phyloP scores from a whole-genome alignment of 352 stramenopile species.

The Phytophthora litchii region DNA sequence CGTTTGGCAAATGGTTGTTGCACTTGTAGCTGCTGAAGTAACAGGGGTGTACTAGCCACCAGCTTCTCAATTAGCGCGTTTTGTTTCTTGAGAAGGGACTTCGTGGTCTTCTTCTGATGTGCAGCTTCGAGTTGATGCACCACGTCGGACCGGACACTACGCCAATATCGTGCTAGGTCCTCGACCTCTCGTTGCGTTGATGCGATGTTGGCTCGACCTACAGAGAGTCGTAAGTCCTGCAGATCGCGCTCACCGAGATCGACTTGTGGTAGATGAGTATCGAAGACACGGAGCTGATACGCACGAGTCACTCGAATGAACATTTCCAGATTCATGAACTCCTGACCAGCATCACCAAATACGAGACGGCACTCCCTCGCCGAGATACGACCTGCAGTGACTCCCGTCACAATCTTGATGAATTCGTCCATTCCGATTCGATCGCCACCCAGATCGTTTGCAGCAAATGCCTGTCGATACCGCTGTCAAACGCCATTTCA shows the following conservation, averaged over 20 bases:
- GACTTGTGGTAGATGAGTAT: conserved; percentile 57
- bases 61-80: conserved; percentile 63
- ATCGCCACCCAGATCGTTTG: conserved; percentile 46
- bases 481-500: conserved; percentile 23
- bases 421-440: conserved; percentile 77
- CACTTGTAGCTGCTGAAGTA: conserved; percentile 20
- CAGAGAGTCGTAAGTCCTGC: conserved; percentile 48
- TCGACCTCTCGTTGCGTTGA: conserved; percentile 65
- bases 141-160: conserved; percentile 52
- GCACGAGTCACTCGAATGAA: conserved; percentile 58
- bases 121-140: conserved; percentile 55
- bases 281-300: conserved; percentile 68
- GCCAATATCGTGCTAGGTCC: conserved; percentile 70
- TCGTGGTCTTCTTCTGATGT: conserved; percentile 71
- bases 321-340: conserved; percentile 63
- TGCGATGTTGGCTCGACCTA: conserved; percentile 62
- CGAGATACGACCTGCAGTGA: conserved; percentile 53
- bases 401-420: conserved; percentile 68
- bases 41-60: conserved; percentile 27
- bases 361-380: conserved; percentile 66
- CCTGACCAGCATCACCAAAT: conserved; percentile 63
- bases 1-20: conserved; percentile 26
- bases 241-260: conserved; percentile 52
- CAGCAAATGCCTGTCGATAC: conserved; percentile 58
- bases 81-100: conserved; percentile 61